Evolutionary conservation across 768 basidiomycete species (phyloP).

Genomic region (Amanita rubescens): DNA sequence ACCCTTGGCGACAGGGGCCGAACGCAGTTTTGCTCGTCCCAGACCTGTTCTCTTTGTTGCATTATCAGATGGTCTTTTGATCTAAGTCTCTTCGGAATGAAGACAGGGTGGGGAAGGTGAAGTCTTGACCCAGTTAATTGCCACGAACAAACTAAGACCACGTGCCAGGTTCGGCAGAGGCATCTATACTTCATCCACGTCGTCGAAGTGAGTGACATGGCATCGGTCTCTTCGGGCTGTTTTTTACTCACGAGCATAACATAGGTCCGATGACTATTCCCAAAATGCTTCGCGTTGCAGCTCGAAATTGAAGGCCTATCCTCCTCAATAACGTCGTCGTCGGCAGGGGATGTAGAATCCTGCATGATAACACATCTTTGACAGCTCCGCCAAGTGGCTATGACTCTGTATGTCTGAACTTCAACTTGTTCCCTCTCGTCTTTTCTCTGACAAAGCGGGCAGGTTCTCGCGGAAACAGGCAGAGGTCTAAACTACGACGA

Average conservation of each 20-base stretch:
- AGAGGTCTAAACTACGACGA: conserved; percentile 67
- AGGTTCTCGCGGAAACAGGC: conserved; percentile 66
- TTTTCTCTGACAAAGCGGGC: conserved; percentile 1
- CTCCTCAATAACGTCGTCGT: conserved; percentile 69
- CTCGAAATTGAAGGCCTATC: conserved; percentile 50
- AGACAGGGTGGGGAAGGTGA: conserved; percentile 67
- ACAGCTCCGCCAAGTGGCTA: conserved; percentile 55
- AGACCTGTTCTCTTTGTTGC: conserved; percentile 53
- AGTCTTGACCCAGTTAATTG: conserved; percentile 6
- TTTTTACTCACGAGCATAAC: not conserved
- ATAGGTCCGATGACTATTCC: conserved; percentile 58
- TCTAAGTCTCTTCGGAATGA: conserved; percentile 55
- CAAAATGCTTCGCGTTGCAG: conserved; percentile 31
- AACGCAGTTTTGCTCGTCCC: conserved; percentile 44
- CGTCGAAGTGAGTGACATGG: conserved; percentile 51
- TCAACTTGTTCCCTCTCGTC: not conserved
- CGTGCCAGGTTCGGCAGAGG: conserved; percentile 60
- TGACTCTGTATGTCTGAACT: conserved; percentile 63
- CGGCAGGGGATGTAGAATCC: conserved; percentile 61
- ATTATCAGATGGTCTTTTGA: conserved; percentile 62
- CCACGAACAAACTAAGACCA: not conserved
- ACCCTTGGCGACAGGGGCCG: conserved; percentile 57
- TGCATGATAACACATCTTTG: conserved; percentile 46
- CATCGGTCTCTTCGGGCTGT: not conserved
- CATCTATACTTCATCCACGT: conserved; percentile 70